A percentile compares a stretch with the other conserved stretches of the same genome.
phyloP scores from a whole-genome alignment of 306 rosid genomes.

The Vigna radiata region DNA sequence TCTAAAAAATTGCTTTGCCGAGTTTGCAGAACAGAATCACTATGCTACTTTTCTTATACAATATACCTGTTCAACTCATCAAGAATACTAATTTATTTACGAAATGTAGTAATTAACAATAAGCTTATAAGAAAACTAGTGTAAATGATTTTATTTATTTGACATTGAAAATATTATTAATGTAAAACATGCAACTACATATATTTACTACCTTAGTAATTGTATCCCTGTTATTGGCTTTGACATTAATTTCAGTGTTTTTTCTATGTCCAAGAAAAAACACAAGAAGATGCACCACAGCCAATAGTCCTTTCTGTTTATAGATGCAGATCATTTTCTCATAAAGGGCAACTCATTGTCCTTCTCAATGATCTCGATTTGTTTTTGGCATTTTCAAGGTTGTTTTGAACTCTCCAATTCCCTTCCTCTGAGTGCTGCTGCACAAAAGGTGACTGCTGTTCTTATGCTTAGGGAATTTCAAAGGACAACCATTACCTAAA shows the following conservation, averaged over 20 bases:
- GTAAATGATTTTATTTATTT: background rate
- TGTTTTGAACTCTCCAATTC: conserved; percentile 53
- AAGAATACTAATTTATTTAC: no score
- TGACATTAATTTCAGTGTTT: no score
- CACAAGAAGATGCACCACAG: no score
- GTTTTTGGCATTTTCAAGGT: conserved; percentile 57
- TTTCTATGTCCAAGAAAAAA: no score
- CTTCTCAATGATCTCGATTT: conserved; percentile 60
- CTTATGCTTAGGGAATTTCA: background rate
- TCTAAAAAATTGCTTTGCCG: no score
- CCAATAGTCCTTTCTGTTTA: background rate
- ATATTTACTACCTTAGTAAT: no score
- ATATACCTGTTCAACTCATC: no score
- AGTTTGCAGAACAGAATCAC: no score
- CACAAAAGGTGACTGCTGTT: background rate
- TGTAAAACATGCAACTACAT: background rate
- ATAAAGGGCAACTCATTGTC: conserved; percentile 60
- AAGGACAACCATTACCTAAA: background rate
- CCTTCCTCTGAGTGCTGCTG: conserved; percentile 65
- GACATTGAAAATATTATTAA: background rate
- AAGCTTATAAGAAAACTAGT: background rate
- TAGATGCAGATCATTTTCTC: conserved; percentile 30
- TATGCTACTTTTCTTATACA: no score
- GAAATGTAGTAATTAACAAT: no score
- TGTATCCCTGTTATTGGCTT: no score